These are phyloP conservation scores for Sugiyamaella smithiae DNA, from an alignment of 805 yeast species.

Conservation along the genomic window DNA sequence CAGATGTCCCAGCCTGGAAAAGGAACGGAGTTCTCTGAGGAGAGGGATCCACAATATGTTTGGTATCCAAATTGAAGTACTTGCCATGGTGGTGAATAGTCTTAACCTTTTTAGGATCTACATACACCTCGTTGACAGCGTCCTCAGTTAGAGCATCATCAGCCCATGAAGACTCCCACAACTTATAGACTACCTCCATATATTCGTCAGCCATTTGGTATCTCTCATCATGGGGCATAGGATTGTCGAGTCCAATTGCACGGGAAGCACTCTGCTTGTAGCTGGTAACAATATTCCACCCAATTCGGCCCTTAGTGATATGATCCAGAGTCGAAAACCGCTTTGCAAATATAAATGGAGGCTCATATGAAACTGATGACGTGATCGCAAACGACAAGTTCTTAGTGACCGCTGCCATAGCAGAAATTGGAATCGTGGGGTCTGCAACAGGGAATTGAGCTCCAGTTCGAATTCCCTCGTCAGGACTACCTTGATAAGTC, in stretches of 20 bases:
- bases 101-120: constrained; percentile 38
- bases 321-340: constrained; percentile 45
- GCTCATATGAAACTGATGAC: constrained; percentile 42
- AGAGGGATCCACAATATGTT: constrained; percentile 42
- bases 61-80: constrained; percentile 43
- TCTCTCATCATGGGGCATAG: constrained; percentile 42
- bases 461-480: constrained; percentile 33
- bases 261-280: constrained; percentile 43
- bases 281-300: constrained; percentile 48
- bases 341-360: constrained; percentile 43
- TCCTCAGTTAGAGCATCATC: constrained; percentile 40
- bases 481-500: constrained; percentile 41
- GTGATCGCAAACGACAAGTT: constrained; percentile 42
- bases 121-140: constrained; percentile 19
- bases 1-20: constrained; percentile 45
- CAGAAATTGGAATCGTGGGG: constrained; percentile 39
- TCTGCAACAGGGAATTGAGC: constrained; percentile 40
- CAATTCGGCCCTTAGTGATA: constrained; percentile 42
- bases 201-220: constrained; percentile 42
- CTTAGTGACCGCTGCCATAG: constrained; percentile 45
- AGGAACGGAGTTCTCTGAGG: constrained; percentile 45
- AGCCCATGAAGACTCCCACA: constrained; percentile 44
- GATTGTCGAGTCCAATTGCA: constrained; percentile 38
- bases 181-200: constrained; percentile 39
- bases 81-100: constrained; percentile 42